Conservation (phyloP, 1,284 basidiomycete species). For the Irpex sp. region DNA sequence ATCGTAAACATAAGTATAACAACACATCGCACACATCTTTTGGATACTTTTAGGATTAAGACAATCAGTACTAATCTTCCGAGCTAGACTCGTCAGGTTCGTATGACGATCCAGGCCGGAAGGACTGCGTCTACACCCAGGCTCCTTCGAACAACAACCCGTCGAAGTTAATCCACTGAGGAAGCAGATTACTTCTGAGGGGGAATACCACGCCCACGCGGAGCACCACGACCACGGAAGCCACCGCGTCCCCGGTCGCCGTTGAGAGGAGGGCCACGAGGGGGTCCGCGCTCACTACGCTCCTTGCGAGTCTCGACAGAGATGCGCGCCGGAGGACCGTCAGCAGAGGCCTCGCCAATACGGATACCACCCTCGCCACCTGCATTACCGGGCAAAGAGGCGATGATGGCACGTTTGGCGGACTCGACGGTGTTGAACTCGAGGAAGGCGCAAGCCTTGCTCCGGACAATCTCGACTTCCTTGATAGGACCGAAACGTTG, state of each 20-base stretch:
- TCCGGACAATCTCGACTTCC: slow-evolving; percentile 85
- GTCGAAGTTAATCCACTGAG: not conserved
- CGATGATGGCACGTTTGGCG: slow-evolving; percentile 82
- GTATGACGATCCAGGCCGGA: slow-evolving; percentile 12
- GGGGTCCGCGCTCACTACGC: slow-evolving; percentile 66
- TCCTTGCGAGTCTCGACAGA: slow-evolving; percentile 89
- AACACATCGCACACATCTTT: slow-evolving; percentile 6
- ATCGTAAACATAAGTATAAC: slow-evolving; percentile 7
- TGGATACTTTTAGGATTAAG: slow-evolving; percentile 13
- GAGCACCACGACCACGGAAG: slow-evolving; percentile 27
- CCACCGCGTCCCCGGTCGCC: slow-evolving; percentile 32
- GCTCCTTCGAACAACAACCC: not conserved
- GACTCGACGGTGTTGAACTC: slow-evolving; percentile 81
- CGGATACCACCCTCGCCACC: slow-evolving; percentile 90
- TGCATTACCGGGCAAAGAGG: slow-evolving; percentile 57
- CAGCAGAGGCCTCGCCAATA: slow-evolving; percentile 51
- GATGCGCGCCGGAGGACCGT: slow-evolving; percentile 54
- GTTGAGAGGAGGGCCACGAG: slow-evolving; percentile 30
- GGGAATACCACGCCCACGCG: slow-evolving; percentile 22
- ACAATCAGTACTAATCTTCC: not conserved
- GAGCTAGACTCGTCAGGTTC: slow-evolving; percentile 2
- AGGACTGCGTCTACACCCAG: slow-evolving; percentile 10
- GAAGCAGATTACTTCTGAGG: slow-evolving; percentile 22
- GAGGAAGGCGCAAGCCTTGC: slow-evolving; percentile 92
- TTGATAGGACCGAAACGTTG: slow-evolving; percentile 83